phyloP scores from a whole-genome alignment of 2,329 filamentous ascomycete genomes.

The Nemania diffusa region DNA sequence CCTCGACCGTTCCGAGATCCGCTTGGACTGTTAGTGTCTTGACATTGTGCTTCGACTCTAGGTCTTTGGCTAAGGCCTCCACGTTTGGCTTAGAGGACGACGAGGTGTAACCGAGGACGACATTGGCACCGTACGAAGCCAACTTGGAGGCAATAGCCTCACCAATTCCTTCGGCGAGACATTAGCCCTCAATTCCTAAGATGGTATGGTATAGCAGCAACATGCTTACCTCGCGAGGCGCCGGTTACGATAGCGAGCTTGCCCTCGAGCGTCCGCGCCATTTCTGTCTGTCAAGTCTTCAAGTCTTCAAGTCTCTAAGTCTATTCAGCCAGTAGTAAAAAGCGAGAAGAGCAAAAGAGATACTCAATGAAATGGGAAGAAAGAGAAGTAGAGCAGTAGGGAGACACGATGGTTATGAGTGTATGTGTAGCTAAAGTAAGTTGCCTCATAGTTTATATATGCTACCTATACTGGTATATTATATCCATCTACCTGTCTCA shows the following conservation, averaged over 20 bases:
- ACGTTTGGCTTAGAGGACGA: constrained; percentile 54
- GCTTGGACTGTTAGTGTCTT: constrained; percentile 73
- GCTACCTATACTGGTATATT: no score
- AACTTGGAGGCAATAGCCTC: constrained; percentile 72
- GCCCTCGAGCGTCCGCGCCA: constrained; percentile 66
- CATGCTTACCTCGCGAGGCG: constrained; percentile 73
- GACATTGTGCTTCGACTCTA: constrained; percentile 68
- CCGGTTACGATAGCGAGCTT: constrained; percentile 85
- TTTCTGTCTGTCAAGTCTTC: constrained; percentile 13
- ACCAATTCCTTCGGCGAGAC: constrained; percentile 71
- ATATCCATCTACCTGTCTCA: not conserved
- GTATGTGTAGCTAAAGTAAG: no score
- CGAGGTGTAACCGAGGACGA: constrained; percentile 77
- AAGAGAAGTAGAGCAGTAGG: not conserved
- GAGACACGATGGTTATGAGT: not conserved
- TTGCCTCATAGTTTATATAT: no score
- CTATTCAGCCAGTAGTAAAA: constrained; percentile 6
- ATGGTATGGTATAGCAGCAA: not conserved
- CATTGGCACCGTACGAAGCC: constrained; percentile 74
- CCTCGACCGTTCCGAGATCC: constrained; percentile 72
- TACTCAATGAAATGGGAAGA: not conserved
- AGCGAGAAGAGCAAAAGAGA: not conserved
- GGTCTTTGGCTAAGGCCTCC: constrained; percentile 70
- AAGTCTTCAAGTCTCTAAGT: not conserved
- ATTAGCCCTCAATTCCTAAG: not conserved